Conservation (phyloP, 257 asterid genomes). For the Solanum microdontum region DNA sequence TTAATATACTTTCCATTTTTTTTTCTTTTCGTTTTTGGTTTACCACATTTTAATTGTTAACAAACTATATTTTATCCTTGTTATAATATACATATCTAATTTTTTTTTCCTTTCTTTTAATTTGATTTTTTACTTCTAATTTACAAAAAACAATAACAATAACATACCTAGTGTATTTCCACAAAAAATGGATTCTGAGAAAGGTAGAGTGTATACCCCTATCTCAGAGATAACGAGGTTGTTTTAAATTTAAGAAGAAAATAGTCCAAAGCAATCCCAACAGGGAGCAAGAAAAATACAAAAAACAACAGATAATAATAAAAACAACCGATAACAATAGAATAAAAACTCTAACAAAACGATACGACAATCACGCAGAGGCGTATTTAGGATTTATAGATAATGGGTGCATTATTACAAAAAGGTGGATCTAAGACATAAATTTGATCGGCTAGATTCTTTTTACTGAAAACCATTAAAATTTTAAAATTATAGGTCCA, state of each 20-base stretch:
- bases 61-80: not conserved
- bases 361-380: not conserved
- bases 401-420: no score
- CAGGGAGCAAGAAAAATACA: no score
- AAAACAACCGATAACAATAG: rapidly evolving
- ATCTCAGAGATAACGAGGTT: rapidly evolving
- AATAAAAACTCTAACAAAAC: no score
- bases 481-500: no score
- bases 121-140: not conserved
- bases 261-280: no score
- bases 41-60: no score
- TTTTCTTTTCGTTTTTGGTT: no score
- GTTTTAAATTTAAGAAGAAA: not conserved
- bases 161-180: not conserved
- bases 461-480: no score
- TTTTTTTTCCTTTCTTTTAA: not conserved
- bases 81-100: not conserved
- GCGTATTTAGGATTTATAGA: not conserved
- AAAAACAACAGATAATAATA: no score
- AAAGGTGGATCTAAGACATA: no score
- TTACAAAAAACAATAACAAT: not conserved
- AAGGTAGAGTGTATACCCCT: not conserved
- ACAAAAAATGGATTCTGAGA: not conserved
- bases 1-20: not conserved
- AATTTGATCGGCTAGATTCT: no score